Percentiles rank a stretch among this genome's conserved stretches.
Evolutionary conservation across 176 grass and related monocot genomes (phyloP).

Genomic region (Musa troglodytarum): DNA sequence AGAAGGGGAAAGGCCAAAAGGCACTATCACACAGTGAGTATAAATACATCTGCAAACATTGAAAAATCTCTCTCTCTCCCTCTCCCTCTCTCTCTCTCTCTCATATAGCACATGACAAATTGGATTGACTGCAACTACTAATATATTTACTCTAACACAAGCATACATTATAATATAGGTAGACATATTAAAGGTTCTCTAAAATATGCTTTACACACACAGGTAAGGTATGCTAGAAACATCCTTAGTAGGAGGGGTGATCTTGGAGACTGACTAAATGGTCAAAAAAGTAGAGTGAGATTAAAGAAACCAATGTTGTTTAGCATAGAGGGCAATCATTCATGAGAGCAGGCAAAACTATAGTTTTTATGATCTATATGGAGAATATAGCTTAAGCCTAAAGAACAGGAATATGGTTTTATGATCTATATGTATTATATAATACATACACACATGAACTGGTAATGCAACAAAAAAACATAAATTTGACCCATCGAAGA

Average conservation of each 20-base stretch:
- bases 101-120: too few species aligned
- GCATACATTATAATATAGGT: neutral
- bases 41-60: neutral
- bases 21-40: neutral
- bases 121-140: neutral
- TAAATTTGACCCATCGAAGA: too few species aligned
- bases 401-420: too few species aligned
- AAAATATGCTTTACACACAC: neutral
- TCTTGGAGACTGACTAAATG: slow-evolving; percentile 2
- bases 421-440: too few species aligned
- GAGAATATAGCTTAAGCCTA: too few species aligned
- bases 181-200: neutral
- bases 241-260: neutral
- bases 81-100: neutral
- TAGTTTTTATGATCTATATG: too few species aligned
- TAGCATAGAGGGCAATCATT: neutral
- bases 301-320: neutral
- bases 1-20: neutral
- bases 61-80: neutral
- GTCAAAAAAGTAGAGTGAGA: neutral
- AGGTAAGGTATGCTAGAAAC: neutral
- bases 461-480: too few species aligned
- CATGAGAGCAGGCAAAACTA: neutral
- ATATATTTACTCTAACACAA: neutral
- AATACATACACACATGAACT: too few species aligned